Evolutionary conservation across 1,284 basidiomycete species (phyloP), one percentile per base, ranked within the genome.

Genomic region (Crepidotus sp.): DNA sequence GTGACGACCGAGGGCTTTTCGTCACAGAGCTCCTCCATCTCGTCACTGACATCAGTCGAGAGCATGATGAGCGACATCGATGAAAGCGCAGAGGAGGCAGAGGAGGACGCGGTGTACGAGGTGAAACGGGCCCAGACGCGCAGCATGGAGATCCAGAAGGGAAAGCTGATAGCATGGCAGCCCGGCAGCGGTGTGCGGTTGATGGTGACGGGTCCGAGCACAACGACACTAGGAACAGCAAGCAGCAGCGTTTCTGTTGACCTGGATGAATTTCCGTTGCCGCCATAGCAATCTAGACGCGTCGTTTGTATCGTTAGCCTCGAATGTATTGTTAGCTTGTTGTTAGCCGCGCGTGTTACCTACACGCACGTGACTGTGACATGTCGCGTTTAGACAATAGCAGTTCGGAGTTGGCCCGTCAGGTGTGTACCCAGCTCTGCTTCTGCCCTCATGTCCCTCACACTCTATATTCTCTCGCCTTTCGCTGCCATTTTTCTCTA

Each of bases 121-220:
- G 59, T 73, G 29, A 63, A 61, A 48, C 62, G 68, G 8, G 70
- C 62, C 3, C 69, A 67, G 32, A 67, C 70, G 30, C 67, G 63
- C 54, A 74, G 70, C 47, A 61, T 74, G 53, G 67, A 72, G 53
- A 59, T 71, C 46, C 67, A 70, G 57, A 66, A 63, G 51, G 71
- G 68, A 6, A 58, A 69, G 33, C 50, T 73, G 15, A 52, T 73
- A 27, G 58, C 63, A 17, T 64, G 59, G 52, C 53, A 54, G 18
- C 49, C 53, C 11, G 53, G 52, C 26, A 6, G 6, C 18, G 46
- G 62, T 27, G 59, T 62, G 32, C 52, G 52, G 36, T 49, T 60
- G 4, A 60, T 65, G 50, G 59, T 67, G 31, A 66, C 65, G 5
- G 53, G 57, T 17, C 62, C 65, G 4, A 68, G 65, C 46, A 59